These are phyloP conservation scores for Beverwykella pulmonaria DNA, from an alignment of 495 filamentous ascomycete species.

Conservation along the genomic window DNA sequence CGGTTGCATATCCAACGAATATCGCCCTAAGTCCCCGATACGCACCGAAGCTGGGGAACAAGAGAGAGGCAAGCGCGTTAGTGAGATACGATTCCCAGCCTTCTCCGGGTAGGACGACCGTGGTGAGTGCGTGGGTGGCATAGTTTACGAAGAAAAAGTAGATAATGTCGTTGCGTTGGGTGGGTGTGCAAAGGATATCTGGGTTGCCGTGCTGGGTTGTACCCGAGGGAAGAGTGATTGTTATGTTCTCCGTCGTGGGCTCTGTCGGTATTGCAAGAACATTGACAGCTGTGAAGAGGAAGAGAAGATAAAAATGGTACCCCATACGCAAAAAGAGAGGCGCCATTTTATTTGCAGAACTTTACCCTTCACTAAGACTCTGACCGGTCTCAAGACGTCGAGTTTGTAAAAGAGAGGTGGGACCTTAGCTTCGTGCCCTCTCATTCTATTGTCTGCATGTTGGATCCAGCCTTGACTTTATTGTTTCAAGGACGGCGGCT, in stretches of 20 bases:
- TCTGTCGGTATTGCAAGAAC: background rate
- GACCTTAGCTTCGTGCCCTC: no score
- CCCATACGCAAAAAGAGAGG: no score
- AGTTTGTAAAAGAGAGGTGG: no score
- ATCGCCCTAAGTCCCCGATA: slow-evolving; percentile 15
- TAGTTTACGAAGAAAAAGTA: slow-evolving; percentile 23
- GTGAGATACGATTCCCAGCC: background rate
- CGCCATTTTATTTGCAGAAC: no score
- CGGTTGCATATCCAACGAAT: slow-evolving; percentile 3
- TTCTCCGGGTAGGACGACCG: slow-evolving; percentile 7
- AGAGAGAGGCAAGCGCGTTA: slow-evolving; percentile 8
- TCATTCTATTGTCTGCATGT: no score
- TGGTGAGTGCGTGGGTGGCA: slow-evolving; percentile 18
- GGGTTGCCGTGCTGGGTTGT: slow-evolving; percentile 15
- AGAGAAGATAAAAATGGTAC: background rate
- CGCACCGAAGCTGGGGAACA: slow-evolving; percentile 10
- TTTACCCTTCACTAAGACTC: no score
- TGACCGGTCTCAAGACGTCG: no score
- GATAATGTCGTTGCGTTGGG: slow-evolving; percentile 11
- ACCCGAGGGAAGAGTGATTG: slow-evolving; percentile 12
- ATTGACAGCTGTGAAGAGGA: background rate
- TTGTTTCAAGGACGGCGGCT: no score
- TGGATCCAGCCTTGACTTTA: no score
- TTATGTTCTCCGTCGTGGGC: slow-evolving; percentile 10
- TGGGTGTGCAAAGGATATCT: slow-evolving; percentile 18